Percentiles rank a stretch among this genome's conserved stretches.
phyloP scores from a whole-genome alignment of 768 basidiomycete species.

The Collybiopsis luxurians region DNA sequence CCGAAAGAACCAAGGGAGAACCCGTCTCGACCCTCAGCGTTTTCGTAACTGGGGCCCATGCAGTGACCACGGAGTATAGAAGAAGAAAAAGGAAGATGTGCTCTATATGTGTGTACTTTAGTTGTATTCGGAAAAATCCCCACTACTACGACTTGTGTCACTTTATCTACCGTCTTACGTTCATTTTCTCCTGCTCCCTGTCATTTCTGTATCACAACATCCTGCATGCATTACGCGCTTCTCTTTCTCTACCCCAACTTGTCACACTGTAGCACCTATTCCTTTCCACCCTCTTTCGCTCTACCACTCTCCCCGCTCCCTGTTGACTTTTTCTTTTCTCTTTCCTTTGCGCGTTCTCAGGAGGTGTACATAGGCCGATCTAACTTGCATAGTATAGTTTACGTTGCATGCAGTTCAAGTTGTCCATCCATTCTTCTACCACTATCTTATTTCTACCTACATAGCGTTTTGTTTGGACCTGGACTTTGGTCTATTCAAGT shows the following conservation, averaged over 20 bases:
- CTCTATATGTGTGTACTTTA: neutral
- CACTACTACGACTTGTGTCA: neutral
- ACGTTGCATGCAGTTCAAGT: too few relatives aligned
- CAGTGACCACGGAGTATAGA: too few relatives aligned
- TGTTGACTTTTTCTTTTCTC: too few relatives aligned
- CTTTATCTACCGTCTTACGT: neutral
- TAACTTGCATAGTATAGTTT: too few relatives aligned
- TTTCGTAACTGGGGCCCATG: too few relatives aligned
- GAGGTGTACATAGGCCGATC: too few relatives aligned
- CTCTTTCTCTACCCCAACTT: neutral
- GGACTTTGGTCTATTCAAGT: too few relatives aligned
- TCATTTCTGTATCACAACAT: neutral
- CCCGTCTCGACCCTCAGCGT: neutral
- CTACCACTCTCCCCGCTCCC: neutral
- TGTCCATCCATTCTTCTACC: too few relatives aligned
- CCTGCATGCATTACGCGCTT: neutral
- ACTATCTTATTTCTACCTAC: too few relatives aligned
- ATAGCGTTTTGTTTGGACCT: too few relatives aligned
- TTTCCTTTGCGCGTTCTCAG: too few relatives aligned
- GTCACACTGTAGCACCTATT: neutral
- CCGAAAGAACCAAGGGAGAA: constrained; percentile 40
- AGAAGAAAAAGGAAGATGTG: neutral
- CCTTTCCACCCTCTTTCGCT: neutral
- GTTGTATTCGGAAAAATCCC: neutral
- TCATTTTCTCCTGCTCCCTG: too few relatives aligned